Conservation (phyloP, 1,284 basidiomycete species). For the Moesziomyces sp. region DNA sequence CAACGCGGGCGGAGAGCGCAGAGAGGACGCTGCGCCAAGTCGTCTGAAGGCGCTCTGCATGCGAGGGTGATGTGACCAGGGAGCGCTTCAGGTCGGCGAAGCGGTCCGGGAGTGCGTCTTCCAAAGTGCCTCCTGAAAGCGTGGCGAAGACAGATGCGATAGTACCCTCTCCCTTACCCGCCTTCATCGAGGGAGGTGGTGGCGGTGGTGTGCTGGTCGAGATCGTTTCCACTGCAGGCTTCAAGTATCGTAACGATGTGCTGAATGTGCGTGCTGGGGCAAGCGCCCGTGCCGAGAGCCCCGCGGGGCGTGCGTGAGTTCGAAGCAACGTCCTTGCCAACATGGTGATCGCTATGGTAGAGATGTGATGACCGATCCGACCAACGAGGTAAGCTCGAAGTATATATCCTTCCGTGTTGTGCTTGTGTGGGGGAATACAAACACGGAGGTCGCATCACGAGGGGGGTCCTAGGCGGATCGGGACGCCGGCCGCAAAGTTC, state of each 20-base stretch:
- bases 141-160: conserved; percentile 57
- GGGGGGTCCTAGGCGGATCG: too few species aligned
- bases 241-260: background rate
- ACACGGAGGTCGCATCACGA: background rate
- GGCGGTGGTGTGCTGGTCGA: conserved; percentile 1
- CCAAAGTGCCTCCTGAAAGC: conserved; percentile 45
- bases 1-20: conserved; percentile 20
- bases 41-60: conserved; percentile 29
- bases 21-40: conserved; percentile 40
- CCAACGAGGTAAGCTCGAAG: too few species aligned
- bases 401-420: background rate
- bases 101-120: conserved; percentile 48
- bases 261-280: background rate
- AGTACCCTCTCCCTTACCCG: conserved; percentile 44
- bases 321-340: background rate
- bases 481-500: background rate
- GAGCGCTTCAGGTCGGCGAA: conserved; percentile 46
- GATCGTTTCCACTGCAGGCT: conserved; percentile 15
- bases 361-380: background rate
- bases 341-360: too few species aligned
- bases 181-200: conserved; percentile 6
- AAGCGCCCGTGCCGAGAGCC: background rate
- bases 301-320: too few species aligned
- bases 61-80: conserved; percentile 25
- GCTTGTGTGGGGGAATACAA: background rate